These are phyloP conservation scores for Thalia dealbata DNA, from an alignment of 176 grass and related monocot species.

Conservation along the genomic window DNA sequence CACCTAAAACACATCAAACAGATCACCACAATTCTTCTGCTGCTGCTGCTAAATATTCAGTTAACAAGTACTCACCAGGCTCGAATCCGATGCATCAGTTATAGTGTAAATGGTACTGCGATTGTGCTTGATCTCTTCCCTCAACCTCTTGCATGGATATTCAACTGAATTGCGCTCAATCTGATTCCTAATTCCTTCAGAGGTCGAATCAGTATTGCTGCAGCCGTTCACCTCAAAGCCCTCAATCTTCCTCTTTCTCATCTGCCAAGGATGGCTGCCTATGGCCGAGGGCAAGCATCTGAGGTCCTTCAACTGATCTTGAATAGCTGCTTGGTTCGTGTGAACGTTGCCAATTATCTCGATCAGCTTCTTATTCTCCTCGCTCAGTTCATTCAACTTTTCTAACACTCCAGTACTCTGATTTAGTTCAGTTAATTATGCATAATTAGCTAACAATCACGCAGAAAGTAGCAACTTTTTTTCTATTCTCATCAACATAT, in stretches of 20 bases:
- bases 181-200: not conserved
- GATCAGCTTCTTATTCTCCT: slow-evolving; percentile 51
- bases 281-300: not conserved
- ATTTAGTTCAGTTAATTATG: slow-evolving; percentile 8
- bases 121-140: slow-evolving; percentile 25
- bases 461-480: not conserved
- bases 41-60: not conserved
- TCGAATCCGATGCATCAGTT: slow-evolving; percentile 45
- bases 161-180: slow-evolving; percentile 23
- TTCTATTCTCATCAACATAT: not conserved
- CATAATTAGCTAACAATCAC: not conserved
- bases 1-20: slow-evolving; percentile 19
- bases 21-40: not conserved
- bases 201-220: not conserved
- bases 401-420: slow-evolving; percentile 13
- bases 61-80: slow-evolving; percentile 29
- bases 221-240: slow-evolving; percentile 16
- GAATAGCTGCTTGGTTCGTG: slow-evolving; percentile 4
- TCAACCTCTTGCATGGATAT: slow-evolving; percentile 24
- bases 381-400: slow-evolving; percentile 43
- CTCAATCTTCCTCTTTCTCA: slow-evolving; percentile 36
- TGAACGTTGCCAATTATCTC: slow-evolving; percentile 31
- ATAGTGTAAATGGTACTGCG: slow-evolving; percentile 21
- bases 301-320: not conserved
- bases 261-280: not conserved